Percentiles rank a stretch among this genome's conserved stretches.
Conservation (phyloP, 192 early-diverging fungal genomes). For the Pilaira anomala region DNA sequence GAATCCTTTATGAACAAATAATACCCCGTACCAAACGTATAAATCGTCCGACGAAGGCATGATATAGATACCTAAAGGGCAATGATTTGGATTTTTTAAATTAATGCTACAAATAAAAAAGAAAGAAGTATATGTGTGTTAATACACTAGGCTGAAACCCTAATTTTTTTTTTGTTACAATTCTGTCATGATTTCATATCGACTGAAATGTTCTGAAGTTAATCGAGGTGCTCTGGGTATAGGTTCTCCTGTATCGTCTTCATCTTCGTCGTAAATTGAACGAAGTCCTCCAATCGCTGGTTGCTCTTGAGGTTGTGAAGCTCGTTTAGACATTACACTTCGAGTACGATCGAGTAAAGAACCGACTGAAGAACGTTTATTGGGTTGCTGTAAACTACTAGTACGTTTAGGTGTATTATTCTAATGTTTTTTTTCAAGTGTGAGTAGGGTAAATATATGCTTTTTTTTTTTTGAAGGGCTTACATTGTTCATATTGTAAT, state of each 20-base stretch:
- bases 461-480: too few species aligned
- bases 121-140: background rate
- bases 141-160: background rate
- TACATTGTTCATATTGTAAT: background rate
- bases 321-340: slow-evolving; percentile 2
- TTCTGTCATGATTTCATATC: slow-evolving; percentile 71
- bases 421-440: too few species aligned
- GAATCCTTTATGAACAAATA: slow-evolving; percentile 89
- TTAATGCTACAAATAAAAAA: slow-evolving; percentile 57
- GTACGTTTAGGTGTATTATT: slow-evolving; percentile 1
- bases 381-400: slow-evolving; percentile 5
- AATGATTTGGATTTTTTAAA: slow-evolving; percentile 72
- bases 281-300: background rate
- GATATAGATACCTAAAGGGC: slow-evolving; percentile 83
- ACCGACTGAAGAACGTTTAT: slow-evolving; percentile 9
- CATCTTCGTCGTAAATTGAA: slow-evolving; percentile 4
- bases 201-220: slow-evolving; percentile 42
- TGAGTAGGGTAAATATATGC: too few species aligned
- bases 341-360: slow-evolving; percentile 15
- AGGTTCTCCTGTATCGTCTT: slow-evolving; percentile 6
- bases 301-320: background rate
- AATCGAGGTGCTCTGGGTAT: background rate
- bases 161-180: slow-evolving; percentile 54
- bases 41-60: slow-evolving; percentile 71
- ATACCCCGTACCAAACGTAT: slow-evolving; percentile 76